Conservation (phyloP, 1,139 yeast species). For the Zygosaccharomyces pseudobailii region DNA sequence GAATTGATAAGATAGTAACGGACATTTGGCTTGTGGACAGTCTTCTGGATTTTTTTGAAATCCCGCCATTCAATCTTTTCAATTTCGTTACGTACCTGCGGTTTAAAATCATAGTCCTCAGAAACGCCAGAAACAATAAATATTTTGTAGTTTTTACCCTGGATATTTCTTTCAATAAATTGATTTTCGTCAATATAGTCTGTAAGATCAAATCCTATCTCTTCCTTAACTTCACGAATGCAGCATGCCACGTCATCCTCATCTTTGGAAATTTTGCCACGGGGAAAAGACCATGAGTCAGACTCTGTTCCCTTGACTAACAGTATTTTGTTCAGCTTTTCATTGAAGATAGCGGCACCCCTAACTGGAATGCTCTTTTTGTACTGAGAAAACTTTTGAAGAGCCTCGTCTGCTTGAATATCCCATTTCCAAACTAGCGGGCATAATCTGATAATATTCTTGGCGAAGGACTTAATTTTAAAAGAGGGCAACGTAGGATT, state of each 20-base stretch:
- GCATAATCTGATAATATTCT: conserved; percentile 66
- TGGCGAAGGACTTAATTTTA: conserved; percentile 77
- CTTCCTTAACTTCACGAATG: conserved; percentile 89
- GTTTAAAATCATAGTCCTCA: conserved; percentile 66
- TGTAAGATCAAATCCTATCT: conserved; percentile 85
- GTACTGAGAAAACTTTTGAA: conserved; percentile 73
- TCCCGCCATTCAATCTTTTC: conserved; percentile 63
- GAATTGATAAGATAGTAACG: conserved; percentile 55
- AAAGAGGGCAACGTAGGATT: conserved; percentile 74
- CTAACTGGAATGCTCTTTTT: conserved; percentile 92
- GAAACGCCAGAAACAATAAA: conserved; percentile 77
- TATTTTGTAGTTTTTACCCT: conserved; percentile 82
- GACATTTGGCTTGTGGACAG: conserved; percentile 37
- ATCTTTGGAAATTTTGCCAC: conserved; percentile 93
- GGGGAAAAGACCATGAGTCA: conserved; percentile 90
- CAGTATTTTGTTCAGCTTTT: conserved; percentile 62
- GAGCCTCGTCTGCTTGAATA: conserved; percentile 57
- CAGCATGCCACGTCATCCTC: conserved; percentile 92
- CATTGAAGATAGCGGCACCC: conserved; percentile 86
- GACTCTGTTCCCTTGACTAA: conserved; percentile 85
- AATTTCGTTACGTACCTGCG: conserved; percentile 85
- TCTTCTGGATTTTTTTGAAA: conserved; percentile 38
- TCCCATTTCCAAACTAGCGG: conserved; percentile 88
- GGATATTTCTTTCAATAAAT: conserved; percentile 73
- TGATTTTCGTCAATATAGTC: conserved; percentile 64